A percentile compares a stretch with the other conserved stretches of the same genome.
These are phyloP conservation scores for Penicillium goetzii DNA, from an alignment of 495 filamentous ascomycete species.

Conservation along the genomic window DNA sequence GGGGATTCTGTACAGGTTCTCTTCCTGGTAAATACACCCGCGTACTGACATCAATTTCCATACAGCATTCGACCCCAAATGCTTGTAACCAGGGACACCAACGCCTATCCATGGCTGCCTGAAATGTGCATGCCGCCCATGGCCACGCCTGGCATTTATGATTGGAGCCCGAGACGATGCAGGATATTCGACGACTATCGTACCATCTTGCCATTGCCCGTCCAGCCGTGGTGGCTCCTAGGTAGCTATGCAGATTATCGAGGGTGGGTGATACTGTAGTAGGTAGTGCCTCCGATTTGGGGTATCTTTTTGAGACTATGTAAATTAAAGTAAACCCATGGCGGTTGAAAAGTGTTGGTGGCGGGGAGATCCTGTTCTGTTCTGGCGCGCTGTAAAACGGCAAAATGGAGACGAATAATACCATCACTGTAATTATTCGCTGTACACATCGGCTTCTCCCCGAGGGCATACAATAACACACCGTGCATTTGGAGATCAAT, in stretches of 20 bases:
- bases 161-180: conserved; percentile 1
- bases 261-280: not conserved
- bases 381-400: conserved; percentile 3
- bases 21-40: not conserved
- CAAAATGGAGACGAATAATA: not conserved
- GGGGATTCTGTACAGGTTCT: not conserved
- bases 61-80: not conserved
- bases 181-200: conserved; percentile 1
- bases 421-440: not conserved
- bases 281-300: not conserved
- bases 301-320: not conserved
- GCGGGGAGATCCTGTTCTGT: conserved; percentile 3
- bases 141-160: conserved; percentile 6
- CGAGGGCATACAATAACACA: not conserved
- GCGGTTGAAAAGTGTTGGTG: conserved; percentile 3
- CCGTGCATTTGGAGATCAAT: not conserved
- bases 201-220: not conserved
- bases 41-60: not conserved
- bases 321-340: not conserved
- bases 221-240: not conserved
- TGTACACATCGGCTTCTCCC: conserved; percentile 18
- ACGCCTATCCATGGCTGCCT: conserved; percentile 22
- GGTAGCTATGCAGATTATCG: not conserved
- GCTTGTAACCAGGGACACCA: conserved; percentile 1
- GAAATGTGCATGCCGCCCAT: conserved; percentile 23